phyloP scores from a whole-genome alignment of 306 rosid species.

The Macrotyloma uniflorum region DNA sequence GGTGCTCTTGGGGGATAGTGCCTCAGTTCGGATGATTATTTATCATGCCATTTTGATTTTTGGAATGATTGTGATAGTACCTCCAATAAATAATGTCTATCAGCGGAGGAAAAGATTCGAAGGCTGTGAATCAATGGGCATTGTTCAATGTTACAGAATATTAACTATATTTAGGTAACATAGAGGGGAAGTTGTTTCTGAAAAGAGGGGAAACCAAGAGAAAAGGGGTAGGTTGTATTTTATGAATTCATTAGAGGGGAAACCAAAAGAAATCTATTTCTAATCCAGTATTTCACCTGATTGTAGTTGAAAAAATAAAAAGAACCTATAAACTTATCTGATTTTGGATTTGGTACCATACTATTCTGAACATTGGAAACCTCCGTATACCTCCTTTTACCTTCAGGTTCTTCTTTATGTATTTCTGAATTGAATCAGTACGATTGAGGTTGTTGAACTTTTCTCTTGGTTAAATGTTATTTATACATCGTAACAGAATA shows the following conservation, averaged over 20 bases:
- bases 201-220: not conserved
- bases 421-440: not conserved
- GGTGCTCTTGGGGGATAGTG: not conserved
- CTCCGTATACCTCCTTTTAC: not conserved
- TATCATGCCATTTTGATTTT: not conserved
- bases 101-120: not conserved
- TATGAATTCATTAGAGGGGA: not conserved
- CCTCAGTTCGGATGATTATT: not conserved
- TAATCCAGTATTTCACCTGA: not conserved
- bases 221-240: not conserved
- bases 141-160: not conserved
- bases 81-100: not conserved
- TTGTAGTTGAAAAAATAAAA: not conserved
- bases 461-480: not conserved
- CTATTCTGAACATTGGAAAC: not conserved
- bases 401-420: not conserved
- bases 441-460: not conserved
- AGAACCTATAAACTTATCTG: not conserved
- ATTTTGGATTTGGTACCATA: not conserved
- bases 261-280: not conserved
- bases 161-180: not conserved
- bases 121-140: not conserved
- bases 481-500: not conserved
- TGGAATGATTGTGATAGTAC: conserved; percentile 4
- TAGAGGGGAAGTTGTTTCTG: not conserved